Evolutionary conservation across 2,329 filamentous ascomycete genomes (phyloP).

Genomic region (Leptographium galeiforme): DNA sequence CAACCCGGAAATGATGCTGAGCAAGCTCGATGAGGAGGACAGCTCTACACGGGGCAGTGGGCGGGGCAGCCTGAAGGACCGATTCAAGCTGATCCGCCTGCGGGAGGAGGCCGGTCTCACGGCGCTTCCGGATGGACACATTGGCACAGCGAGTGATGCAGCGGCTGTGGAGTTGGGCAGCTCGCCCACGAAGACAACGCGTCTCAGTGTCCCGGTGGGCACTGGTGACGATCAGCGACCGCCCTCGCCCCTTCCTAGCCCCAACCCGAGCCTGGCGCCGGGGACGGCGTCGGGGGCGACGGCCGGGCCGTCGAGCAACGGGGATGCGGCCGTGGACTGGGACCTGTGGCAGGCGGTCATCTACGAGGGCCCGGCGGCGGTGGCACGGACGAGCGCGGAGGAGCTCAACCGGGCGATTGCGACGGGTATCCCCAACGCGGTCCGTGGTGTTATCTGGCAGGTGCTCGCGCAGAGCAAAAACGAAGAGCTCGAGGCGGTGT

Average conservation of each 20-base stretch:
- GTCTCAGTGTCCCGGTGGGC: constrained; percentile 2
- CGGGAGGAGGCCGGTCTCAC: constrained; percentile 55
- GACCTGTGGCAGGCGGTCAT: constrained; percentile 95
- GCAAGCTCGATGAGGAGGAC: constrained; percentile 57
- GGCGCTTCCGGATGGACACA: constrained; percentile 24
- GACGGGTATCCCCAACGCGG: constrained; percentile 83
- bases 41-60: constrained; percentile 27
- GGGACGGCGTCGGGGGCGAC: constrained; percentile 76
- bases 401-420: constrained; percentile 86
- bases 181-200: neutral
- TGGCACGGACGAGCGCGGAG: constrained; percentile 75
- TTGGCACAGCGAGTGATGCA: constrained; percentile 4
- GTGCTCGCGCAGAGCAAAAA: constrained; percentile 92
- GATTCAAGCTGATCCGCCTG: constrained; percentile 66
- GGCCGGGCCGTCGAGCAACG: constrained; percentile 56
- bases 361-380: constrained; percentile 80
- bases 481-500: constrained; percentile 75
- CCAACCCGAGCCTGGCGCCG: constrained; percentile 62
- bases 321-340: constrained; percentile 74
- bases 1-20: constrained; percentile 68
- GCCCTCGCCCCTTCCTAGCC: constrained; percentile 42
- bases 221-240: constrained; percentile 14
- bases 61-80: constrained; percentile 59
- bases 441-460: constrained; percentile 98
- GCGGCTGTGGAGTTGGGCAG: neutral